Base-by-base conservation (phyloP, 257 asterid species). In the Anisodus tanguticus region DNA sequence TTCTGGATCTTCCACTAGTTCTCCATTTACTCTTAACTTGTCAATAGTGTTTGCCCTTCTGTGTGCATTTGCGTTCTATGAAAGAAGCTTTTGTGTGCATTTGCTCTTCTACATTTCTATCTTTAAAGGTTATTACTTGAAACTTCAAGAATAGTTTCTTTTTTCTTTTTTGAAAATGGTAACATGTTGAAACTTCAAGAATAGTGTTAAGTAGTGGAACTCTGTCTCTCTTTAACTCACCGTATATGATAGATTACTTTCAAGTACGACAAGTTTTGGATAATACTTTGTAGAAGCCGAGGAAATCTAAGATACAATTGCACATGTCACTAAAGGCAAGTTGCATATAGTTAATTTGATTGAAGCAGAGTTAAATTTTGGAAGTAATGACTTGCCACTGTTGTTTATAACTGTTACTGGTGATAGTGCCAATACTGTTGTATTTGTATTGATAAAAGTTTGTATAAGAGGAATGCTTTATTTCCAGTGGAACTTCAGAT, bases 311-410 rank as follows among this genome's bases (percentile, higher is more conserved):
- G 64, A 15, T 2, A 58, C 64, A 17, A 58, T 58, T 58, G 64
- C 64, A 17, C 26, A 17, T 17, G 45, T 6, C 26, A 58, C 8
- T 15, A n/a, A 17, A 58, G 64, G 26, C 7, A 16, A 4, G 10
- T 58, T 70, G 55, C 57, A 17, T 43, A n/a, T 70, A 70, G 78
- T 16, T 41, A 70, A 17, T 70, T 41, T 70, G 53, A 41, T 70
- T 70, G 55, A 41, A 70, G 78, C 78, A 41, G 78, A 17, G 31
- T 47, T 31, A 31, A 31, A 1, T 31, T 31, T 31, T 43, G 55
- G 55, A 70, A 70, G 5, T 70, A 41, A 70, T 43, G 37, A 43
- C 79, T 41, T 31, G 35, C 49, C 31, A 41, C 11, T 69, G 78
- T 17, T 69, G 54, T 69, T 69, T 8, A 7, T 41, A 31, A 70